Base-by-base conservation (phyloP, 2,329 filamentous ascomycete species). In the Trichothecium sympodiale region DNA sequence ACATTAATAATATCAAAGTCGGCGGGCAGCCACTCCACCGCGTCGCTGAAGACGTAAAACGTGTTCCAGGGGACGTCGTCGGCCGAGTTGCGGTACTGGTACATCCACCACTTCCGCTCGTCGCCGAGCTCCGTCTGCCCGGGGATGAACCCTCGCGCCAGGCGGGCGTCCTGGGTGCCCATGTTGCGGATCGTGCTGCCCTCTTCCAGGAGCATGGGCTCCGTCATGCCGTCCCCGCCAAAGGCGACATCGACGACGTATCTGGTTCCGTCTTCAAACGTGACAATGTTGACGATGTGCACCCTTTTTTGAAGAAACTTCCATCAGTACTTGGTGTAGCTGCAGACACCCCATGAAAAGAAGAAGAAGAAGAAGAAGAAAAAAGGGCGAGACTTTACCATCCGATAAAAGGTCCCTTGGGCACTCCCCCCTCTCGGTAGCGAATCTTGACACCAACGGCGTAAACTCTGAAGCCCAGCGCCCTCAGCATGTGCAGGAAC, bases 1-100 rank as follows among this genome's bases (percentile, higher is more conserved):
- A 61, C 71, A 51, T 73, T 81, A 60, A 80, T 63, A 5, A 78
- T 59, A 26, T 64, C 65, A 46, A 75, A 83, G 53, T 83, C 79
- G 30, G 60, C 53, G 4, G 65, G 67, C 25, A 74, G 50, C 52
- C 80, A 83, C 52, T 83, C 78, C 13, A 68, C 60, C 5, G 44
- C 43, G 41, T 81, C 74, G 2, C 69, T 67, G 52, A 86, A 87
- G 41, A 67, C 72, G 52, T 83, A 84, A 33, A 65, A 69, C 2
- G 70, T 60, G 16, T 66, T 60, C 74, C 79, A 87, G 20, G 6
- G 6, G 20, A 6, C 20, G 20, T 10, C 20, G 20, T 10, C 20
- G 1, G 65, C 56, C 0, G 55, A 53, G 41, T 71, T 65, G 18
- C 71, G 65, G 43, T 72, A 71, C 52, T 81, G 68, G 48, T 78